Conservation (phyloP, 2,329 filamentous ascomycete species). For the Fonsecaea monophora region DNA sequence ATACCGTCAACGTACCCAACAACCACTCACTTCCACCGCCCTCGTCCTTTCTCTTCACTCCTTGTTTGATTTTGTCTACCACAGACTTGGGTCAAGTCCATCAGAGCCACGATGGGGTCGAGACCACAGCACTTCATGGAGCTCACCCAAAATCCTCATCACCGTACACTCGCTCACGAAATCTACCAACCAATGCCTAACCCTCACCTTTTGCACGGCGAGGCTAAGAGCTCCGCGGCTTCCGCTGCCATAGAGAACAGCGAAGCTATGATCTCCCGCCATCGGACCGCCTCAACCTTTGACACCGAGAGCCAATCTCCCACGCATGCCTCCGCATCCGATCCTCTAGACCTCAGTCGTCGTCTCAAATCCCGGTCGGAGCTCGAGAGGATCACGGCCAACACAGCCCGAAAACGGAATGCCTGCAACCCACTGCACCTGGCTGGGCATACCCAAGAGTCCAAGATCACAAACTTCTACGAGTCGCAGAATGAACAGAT, state of each 20-base stretch:
- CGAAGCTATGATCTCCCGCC: constrained; percentile 34
- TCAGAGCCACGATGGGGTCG: constrained; percentile 8
- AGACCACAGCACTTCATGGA: constrained; percentile 32
- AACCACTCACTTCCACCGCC: neutral
- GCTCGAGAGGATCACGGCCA: constrained; percentile 78
- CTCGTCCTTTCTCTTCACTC: neutral
- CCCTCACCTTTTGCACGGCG: constrained; percentile 33
- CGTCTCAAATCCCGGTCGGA: constrained; percentile 79
- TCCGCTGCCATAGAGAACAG: constrained; percentile 10
- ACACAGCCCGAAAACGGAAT: constrained; percentile 76
- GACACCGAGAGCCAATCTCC: constrained; percentile 61
- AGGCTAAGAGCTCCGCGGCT: constrained; percentile 36
- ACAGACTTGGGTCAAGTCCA: neutral
- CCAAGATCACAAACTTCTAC: constrained; percentile 80
- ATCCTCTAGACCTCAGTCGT: constrained; percentile 80
- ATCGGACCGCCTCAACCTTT: constrained; percentile 38
- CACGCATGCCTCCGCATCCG: constrained; percentile 68
- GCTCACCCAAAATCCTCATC: constrained; percentile 33
- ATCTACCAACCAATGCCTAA: constrained; percentile 29
- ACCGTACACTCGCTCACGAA: constrained; percentile 20
- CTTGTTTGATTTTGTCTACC: neutral
- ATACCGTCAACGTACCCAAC: neutral
- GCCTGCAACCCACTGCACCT: constrained; percentile 50
- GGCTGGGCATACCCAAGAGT: constrained; percentile 47
- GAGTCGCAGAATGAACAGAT: constrained; percentile 92